A percentile compares a stretch with the other conserved stretches of the same genome.
Conservation (phyloP, 106 monocot species). For the Dioscorea alata region DNA sequence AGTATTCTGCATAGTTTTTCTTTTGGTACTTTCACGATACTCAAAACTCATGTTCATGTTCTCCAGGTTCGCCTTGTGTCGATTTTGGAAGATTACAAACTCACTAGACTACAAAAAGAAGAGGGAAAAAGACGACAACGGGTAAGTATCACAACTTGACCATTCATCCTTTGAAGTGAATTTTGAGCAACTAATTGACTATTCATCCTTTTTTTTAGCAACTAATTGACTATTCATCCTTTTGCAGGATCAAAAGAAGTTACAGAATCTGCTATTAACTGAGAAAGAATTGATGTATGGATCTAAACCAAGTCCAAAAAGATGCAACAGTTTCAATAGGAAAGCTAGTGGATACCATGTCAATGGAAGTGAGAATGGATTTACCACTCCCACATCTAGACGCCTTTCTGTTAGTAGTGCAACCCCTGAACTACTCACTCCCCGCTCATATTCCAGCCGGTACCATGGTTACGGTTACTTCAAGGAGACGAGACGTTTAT, state of each 20-base stretch:
- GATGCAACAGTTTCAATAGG: slow-evolving; percentile 48
- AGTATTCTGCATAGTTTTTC: neutral
- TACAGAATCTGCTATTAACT: slow-evolving; percentile 47
- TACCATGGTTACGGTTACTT: slow-evolving; percentile 59
- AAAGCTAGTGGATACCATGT: slow-evolving; percentile 25
- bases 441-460: slow-evolving; percentile 68
- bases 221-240: neutral
- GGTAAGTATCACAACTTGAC: slow-evolving; percentile 26
- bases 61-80: slow-evolving; percentile 72
- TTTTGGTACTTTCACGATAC: neutral
- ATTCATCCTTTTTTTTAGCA: neutral
- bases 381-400: slow-evolving; percentile 50
- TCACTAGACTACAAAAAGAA: slow-evolving; percentile 67
- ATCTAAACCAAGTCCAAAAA: slow-evolving; percentile 56
- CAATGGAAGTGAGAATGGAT: slow-evolving; percentile 41
- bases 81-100: slow-evolving; percentile 80
- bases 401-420: slow-evolving; percentile 54
- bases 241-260: slow-evolving; percentile 81
- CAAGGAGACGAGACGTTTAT: slow-evolving; percentile 47
- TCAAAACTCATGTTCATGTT: no score
- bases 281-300: slow-evolving; percentile 63
- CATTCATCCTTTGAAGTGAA: no score
- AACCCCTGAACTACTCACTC: slow-evolving; percentile 70
- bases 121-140: slow-evolving; percentile 68
- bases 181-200: no score